These are phyloP conservation scores for Ogataea minuta DNA, from an alignment of 805 yeast genomes.

Conservation along the genomic window DNA sequence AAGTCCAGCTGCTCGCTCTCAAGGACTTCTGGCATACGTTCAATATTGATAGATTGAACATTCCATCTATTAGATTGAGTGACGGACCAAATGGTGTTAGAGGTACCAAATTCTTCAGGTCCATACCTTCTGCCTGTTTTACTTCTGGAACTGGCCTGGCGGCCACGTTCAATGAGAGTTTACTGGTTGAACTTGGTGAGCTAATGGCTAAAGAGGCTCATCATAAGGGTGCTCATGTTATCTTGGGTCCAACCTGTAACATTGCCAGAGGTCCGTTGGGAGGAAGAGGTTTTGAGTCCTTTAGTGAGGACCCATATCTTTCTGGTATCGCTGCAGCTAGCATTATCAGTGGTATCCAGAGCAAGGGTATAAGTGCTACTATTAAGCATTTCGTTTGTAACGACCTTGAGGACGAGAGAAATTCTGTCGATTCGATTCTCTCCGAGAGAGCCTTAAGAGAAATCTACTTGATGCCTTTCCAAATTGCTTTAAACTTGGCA, in stretches of 20 bases:
- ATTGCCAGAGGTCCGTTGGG: conserved; percentile 47
- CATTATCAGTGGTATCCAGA: conserved; percentile 55
- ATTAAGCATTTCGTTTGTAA: conserved; percentile 65
- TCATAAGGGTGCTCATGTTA: conserved; percentile 42
- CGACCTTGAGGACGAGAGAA: conserved; percentile 59
- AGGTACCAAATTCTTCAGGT: conserved; percentile 43
- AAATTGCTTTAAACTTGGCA: conserved; percentile 54
- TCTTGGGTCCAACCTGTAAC: conserved; percentile 39
- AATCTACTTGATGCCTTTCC: conserved; percentile 63
- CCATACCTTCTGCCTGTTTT: conserved; percentile 45
- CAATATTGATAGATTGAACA: conserved; percentile 33
- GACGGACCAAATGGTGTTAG: conserved; percentile 53
- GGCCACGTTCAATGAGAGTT: conserved; percentile 42
- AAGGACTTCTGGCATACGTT: conserved; percentile 44
- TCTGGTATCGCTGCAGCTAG: conserved; percentile 48
- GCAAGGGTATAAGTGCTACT: conserved; percentile 50
- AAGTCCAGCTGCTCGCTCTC: conserved; percentile 31
- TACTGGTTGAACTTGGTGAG: conserved; percentile 39
- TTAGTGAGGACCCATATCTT: conserved; percentile 28
- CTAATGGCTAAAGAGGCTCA: conserved; percentile 47
- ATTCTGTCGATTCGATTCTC: conserved; percentile 46
- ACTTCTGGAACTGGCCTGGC: conserved; percentile 49
- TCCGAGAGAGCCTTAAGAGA: conserved; percentile 65
- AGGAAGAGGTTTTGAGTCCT: conserved; percentile 29
- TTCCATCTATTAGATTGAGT: conserved; percentile 37